These are phyloP conservation scores for Lasiosphaeria hispida DNA, from an alignment of 495 filamentous ascomycete species.

Conservation along the genomic window DNA sequence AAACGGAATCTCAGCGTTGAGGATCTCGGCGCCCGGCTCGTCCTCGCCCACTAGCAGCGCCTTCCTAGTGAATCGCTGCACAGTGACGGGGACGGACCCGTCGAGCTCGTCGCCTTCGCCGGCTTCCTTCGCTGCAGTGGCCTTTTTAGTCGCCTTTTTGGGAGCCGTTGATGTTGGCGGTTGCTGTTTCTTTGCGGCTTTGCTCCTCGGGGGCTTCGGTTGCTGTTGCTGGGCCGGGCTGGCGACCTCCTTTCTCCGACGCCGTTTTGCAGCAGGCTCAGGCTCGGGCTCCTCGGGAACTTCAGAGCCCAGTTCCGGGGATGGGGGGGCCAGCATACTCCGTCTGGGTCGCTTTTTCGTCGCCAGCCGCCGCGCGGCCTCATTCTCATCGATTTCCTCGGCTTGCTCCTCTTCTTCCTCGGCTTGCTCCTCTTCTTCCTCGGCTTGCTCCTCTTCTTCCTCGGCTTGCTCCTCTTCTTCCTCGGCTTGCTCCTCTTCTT, in stretches of 20 bases:
- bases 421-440: constrained; percentile 17
- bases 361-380: constrained; percentile 35
- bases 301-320: constrained; percentile 30
- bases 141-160: constrained; percentile 19
- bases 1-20: constrained; percentile 47
- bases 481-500: constrained; percentile 16
- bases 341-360: constrained; percentile 38
- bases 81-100: constrained; percentile 40
- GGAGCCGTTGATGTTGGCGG: constrained; percentile 4
- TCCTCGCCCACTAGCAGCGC: constrained; percentile 27
- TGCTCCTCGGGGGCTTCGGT: constrained; percentile 19
- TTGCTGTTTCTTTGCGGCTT: constrained; percentile 13
- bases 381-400: constrained; percentile 30
- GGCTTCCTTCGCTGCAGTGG: constrained; percentile 15
- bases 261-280: constrained; percentile 33
- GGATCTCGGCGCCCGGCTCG: constrained; percentile 39
- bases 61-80: constrained; percentile 46
- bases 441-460: constrained; percentile 15
- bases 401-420: constrained; percentile 21
- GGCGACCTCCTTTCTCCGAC: constrained; percentile 24
- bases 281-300: constrained; percentile 16
- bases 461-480: constrained; percentile 5
- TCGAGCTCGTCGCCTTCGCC: constrained; percentile 12
- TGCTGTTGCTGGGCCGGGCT: constrained; percentile 41
- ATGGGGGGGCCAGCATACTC: constrained; percentile 27